Evolutionary conservation across 148 eudicot species (phyloP), one percentile per base, ranked within the genome.

Genomic region (Chenopodium quinoa): DNA sequence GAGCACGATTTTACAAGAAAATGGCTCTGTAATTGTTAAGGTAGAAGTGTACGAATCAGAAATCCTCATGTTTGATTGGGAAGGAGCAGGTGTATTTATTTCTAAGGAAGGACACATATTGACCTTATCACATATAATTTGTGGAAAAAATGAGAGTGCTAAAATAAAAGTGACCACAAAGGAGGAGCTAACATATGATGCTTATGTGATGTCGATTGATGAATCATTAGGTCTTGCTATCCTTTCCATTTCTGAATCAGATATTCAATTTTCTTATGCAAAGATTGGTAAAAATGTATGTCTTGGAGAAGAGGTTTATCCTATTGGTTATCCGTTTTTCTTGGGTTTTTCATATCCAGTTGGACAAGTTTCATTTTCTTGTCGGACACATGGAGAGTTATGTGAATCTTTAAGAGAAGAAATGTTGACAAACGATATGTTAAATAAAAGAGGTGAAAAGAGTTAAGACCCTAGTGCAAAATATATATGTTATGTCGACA

Each of bases 231-330:
- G 66, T 62, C 66, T 62, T 62, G 65, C 65, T 1, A 62, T 62
- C 23, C 65, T 62, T 23, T 17, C 19, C 3, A 25, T 62, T 17
- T 17, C 4, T 17, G 23, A 62, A 62, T 19, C 65, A 20, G 22
- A 62, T 62, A 62, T 13, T 62, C 23, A 23, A 17, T 13, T 62
- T 17, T 23, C 65, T 62, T 62, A 17, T 62, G 65, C 65, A 19
- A 62, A 19, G 23, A 62, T 62, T 3, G 19, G 23, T 17, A 6
- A 62, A 62, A 4, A 62, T 62, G 65, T 62, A 19, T 62, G 8
- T 3, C 7, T 74, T 47, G 76, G 76, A 47, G 76, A 46, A 74
- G 76, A 74, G 11, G 60, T 74, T 46, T 74, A 74, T 74, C 32
- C 60, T 4, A 74, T 74, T 74, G 76, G 76, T n/a, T 62, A 74